Evolutionary conservation across 129 eudicot genomes (phyloP), one percentile per base, ranked within the genome.

Genomic region (Chrysanthemum makinoi): DNA sequence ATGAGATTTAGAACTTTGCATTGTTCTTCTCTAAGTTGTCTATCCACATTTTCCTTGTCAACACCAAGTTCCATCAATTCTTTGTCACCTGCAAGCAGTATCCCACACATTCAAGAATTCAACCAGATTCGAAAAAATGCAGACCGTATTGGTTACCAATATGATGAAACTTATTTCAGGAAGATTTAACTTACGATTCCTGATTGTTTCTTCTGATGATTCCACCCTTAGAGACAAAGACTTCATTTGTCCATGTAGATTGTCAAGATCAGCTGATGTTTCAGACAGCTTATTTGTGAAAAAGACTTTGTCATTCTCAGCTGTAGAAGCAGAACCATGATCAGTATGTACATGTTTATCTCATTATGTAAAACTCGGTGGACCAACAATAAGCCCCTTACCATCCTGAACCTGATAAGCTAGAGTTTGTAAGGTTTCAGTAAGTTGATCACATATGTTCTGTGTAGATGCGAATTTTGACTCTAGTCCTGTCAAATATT

Each of bases 401-500:
- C 99, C 96, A 72, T 86, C 84, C 86, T 86, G 94, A 80, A 95
- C 96, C 77, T 86, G 97, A 74, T 79, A 75, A 75, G 95, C 85
- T 78, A 95, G 76, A 65, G 68, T 61, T 74, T 90, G 95, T 66
- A 95, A 69, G 22, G 99, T 90, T 71, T 88, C 96, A 44, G 85
- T 84, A 62, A 95, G 88, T 66, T 95, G 97, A 83, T 88, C 94
- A 69, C 96, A 95, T 68, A 84, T 72, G 58, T 94, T 81, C 86
- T 95, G 90, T 52, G 99, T 87, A 5, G 89, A 86, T 68, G 89
- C 82, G 66, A 95, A 90, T 77, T 95, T 90, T 16, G 96, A 95
- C 75, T 95, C 99, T 70, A 95, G 74, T 73, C 96, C 97, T 79
- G 69, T 82, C 97, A 96, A 90, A 16, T 90, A 97, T 82, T 90